A percentile compares a stretch with the other conserved stretches of the same genome.
Evolutionary conservation across 768 basidiomycete species (phyloP).

Genomic region (Cantharellus anzutake): DNA sequence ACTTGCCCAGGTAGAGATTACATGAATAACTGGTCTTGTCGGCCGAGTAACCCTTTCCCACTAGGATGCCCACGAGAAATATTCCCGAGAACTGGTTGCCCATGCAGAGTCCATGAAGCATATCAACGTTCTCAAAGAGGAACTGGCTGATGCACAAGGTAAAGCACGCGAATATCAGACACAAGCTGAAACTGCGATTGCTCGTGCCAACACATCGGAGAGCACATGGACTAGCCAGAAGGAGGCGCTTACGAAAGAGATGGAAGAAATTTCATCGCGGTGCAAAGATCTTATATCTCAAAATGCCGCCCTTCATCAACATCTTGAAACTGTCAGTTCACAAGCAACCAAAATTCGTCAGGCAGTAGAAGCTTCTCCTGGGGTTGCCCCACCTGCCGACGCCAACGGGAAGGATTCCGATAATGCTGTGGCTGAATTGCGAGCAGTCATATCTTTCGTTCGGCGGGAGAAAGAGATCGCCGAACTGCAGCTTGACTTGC

Average conservation of each 20-base stretch:
- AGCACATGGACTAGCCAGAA: slow-evolving; percentile 67
- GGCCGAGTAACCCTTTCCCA: neutral
- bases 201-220: slow-evolving; percentile 53
- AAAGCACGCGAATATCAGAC: slow-evolving; percentile 38
- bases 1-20: slow-evolving; percentile 35
- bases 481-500: slow-evolving; percentile 68
- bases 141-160: slow-evolving; percentile 33
- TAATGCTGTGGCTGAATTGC: slow-evolving; percentile 46
- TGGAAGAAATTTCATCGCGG: slow-evolving; percentile 50
- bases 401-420: slow-evolving; percentile 24
- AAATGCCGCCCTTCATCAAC: slow-evolving; percentile 59
- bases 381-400: slow-evolving; percentile 25
- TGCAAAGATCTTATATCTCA: slow-evolving; percentile 57
- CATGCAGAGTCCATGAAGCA: slow-evolving; percentile 74
- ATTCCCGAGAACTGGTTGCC: slow-evolving; percentile 60
- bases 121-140: slow-evolving; percentile 42
- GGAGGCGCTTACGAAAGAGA: slow-evolving; percentile 57
- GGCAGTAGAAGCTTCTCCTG: slow-evolving; percentile 23
- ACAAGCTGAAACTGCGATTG: slow-evolving; percentile 52
- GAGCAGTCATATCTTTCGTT: slow-evolving; percentile 61
- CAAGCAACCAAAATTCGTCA: slow-evolving; percentile 56
- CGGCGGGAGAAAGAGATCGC: slow-evolving; percentile 86
- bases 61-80: slow-evolving; percentile 61
- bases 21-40: slow-evolving; percentile 4
- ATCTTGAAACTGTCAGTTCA: slow-evolving; percentile 65